These are phyloP conservation scores for Suhomyces yuchorum DNA, from an alignment of 1,139 yeast species.

Conservation along the genomic window DNA sequence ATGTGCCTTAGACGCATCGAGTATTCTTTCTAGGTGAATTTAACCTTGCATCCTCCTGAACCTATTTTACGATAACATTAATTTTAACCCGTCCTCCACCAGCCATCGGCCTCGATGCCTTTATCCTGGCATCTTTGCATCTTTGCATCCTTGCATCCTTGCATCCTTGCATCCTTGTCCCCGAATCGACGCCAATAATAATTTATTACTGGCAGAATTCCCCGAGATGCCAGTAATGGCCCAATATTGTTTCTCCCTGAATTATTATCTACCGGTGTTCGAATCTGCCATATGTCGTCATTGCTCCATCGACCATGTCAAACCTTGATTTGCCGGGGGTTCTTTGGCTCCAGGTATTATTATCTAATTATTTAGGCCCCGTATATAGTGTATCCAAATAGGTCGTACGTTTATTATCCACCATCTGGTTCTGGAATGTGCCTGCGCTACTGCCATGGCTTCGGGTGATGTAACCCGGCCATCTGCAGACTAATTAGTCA, in stretches of 20 bases:
- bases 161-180: background rate
- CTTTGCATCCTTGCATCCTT: background rate
- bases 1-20: background rate
- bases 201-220: background rate
- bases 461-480: background rate
- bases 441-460: background rate
- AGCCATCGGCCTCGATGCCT: background rate
- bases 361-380: background rate
- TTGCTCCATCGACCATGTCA: background rate
- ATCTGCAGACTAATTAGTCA: background rate
- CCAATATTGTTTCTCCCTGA: background rate
- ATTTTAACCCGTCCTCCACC: background rate
- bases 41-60: background rate
- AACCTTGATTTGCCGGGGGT: background rate
- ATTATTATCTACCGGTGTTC: background rate
- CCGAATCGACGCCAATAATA: background rate
- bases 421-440: background rate
- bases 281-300: background rate
- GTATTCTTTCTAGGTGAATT: background rate
- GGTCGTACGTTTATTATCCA: background rate
- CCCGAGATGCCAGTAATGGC: background rate
- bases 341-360: background rate
- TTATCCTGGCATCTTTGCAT: background rate
- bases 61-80: background rate
- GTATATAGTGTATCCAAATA: background rate